Conservation (phyloP, 2,329 filamentous ascomycete genomes). For the Diplodia scrobiculata region DNA sequence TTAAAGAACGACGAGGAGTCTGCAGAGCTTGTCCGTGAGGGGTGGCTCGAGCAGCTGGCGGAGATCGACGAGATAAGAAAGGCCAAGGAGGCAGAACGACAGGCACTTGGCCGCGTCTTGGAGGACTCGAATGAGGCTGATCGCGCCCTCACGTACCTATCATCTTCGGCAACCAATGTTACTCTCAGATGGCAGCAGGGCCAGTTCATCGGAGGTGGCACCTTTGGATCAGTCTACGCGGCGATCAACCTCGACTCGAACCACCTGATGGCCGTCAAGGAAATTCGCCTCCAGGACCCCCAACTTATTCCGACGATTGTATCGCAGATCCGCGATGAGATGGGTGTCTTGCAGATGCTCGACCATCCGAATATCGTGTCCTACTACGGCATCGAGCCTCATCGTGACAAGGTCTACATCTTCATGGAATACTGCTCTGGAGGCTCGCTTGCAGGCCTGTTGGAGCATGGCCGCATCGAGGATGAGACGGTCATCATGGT, state of each 20-base stretch:
- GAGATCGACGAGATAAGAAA: conserved; percentile 77
- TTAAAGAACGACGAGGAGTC: conserved; percentile 84
- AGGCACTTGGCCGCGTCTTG: conserved; percentile 83
- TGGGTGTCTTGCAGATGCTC: conserved; percentile 91
- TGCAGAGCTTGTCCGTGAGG: conserved; percentile 69
- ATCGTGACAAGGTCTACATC: conserved; percentile 98
- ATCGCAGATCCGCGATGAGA: conserved; percentile 91
- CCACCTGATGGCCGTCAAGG: conserved; percentile 97
- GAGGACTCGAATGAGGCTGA: conserved; percentile 96
- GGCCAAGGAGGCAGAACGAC: conserved; percentile 79
- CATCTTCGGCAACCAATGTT: conserved; percentile 90
- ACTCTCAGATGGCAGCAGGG: conserved; percentile 98
- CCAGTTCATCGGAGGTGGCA: conserved; percentile 95
- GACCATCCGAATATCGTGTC: conserved; percentile 98
- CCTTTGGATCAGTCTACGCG: conserved; percentile 95
- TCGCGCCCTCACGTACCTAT: conserved; percentile 88
- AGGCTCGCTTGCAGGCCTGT: conserved; percentile 81
- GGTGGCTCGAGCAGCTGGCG: conserved; percentile 71
- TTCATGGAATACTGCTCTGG: conserved; percentile 99
- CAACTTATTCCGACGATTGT: conserved; percentile 94
- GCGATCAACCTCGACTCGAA: conserved; percentile 97
- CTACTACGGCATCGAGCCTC: conserved; percentile 97
- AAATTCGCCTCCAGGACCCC: conserved; percentile 94
- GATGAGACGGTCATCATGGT: conserved; percentile 98
- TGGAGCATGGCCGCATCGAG: conserved; percentile 96